Base-by-base conservation (phyloP, 2,329 filamentous ascomycete species). In the Diaporthe citriasiana region DNA sequence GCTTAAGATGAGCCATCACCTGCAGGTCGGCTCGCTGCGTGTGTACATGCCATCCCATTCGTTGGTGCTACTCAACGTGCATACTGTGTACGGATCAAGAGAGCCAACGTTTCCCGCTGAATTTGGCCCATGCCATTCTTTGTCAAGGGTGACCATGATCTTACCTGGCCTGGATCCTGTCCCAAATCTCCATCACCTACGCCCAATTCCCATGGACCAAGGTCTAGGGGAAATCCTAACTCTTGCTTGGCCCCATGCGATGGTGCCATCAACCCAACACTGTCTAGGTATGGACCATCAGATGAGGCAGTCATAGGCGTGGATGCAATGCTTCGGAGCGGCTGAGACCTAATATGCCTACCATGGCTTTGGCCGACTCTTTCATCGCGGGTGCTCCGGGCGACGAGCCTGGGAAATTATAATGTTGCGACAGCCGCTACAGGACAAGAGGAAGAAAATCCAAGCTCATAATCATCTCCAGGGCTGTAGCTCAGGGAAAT, bases 1-100 rank as follows among this genome's bases (percentile, higher is more conserved):
- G 51, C 70, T 53, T 40, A 17, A 38, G 8, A 10, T 68, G 63
- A 68, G 35, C 35, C n/a, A 68, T 68, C 63, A 40, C 63, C 63
- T 68, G 63, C 63, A 66, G 25, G 25, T 12, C 35, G 19, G 57
- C 40, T 66, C 4, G 42, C 27, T 19, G 30, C 57, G 22, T 19
- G 30, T 38, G 22, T 50, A 33, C 60, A 65, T 27, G n/a, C 40
- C 40, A 33, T 47, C 42, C 22, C 42, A 50, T 65, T 65, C 42
- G 60, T 50, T 50, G 60, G 42, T 25, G 19, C 10, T 17, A 27
- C 27, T 35, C 60, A n/a, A 50, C 60, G 3, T 30, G 19, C 27
- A 35, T 45, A 25, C 40, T 30, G 19, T 19, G 25, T 45, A 25
- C 40, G 42, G 42, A 12, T 50, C 19, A 35, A 33, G 27, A 47